phyloP scores from a whole-genome alignment of 208 protist genomes.

The Trypanosoma melophagium region DNA sequence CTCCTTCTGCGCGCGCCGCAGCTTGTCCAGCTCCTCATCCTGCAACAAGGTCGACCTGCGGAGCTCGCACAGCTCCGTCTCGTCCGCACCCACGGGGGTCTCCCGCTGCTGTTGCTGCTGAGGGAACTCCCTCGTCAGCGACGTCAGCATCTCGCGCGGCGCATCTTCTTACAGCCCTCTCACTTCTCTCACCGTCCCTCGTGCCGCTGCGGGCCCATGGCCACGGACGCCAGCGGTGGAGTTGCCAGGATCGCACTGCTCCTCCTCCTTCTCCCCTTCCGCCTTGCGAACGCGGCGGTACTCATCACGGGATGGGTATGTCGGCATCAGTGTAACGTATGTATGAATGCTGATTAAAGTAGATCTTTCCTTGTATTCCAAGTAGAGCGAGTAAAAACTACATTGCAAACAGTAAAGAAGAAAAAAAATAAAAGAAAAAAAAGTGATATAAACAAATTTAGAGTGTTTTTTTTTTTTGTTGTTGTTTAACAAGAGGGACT shows the following conservation, averaged over 20 bases:
- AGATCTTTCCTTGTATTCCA: too few relatives aligned
- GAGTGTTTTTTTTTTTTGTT: conserved; percentile 16
- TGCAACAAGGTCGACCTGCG: too few relatives aligned
- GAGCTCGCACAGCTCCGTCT: too few relatives aligned
- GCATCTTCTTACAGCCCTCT: too few relatives aligned
- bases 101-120: too few relatives aligned
- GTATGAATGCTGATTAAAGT: background rate
- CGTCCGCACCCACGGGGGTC: too few relatives aligned
- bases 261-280: conserved; percentile 64
- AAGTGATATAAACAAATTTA: conserved; percentile 1
- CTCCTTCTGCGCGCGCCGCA: too few relatives aligned
- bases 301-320: conserved; percentile 64
- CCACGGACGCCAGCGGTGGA: conserved; percentile 13
- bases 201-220: conserved; percentile 32
- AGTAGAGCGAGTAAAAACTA: background rate
- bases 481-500: background rate
- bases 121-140: too few relatives aligned
- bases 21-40: too few relatives aligned
- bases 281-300: conserved; percentile 66
- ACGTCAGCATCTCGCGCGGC: too few relatives aligned
- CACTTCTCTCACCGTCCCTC: conserved; percentile 35
- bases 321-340: conserved; percentile 33
- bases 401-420: conserved; percentile 1
- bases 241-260: conserved; percentile 30
- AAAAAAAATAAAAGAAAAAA: conserved; percentile 7